Conservation (phyloP, 2,329 filamentous ascomycete species). For the Botrytis cinerea region DNA sequence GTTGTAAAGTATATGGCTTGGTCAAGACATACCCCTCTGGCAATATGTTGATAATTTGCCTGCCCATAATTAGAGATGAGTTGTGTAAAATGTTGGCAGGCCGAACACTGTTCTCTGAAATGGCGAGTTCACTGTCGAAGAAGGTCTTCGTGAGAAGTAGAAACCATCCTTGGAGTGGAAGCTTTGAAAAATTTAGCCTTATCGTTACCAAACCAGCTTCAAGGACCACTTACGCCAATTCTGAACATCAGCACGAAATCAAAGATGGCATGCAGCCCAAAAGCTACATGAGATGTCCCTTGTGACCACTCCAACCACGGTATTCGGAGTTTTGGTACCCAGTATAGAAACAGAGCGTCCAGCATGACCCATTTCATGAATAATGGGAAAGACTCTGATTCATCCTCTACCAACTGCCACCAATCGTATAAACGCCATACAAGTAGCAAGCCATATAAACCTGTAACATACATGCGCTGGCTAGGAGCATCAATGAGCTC, state of each 20-base stretch:
- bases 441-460: conserved; percentile 74
- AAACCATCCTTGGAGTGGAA: conserved; percentile 74
- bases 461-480: conserved; percentile 83
- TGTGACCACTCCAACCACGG: conserved; percentile 93
- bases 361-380: conserved; percentile 93
- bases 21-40: conserved; percentile 73
- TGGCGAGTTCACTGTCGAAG: conserved; percentile 88
- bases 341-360: conserved; percentile 84
- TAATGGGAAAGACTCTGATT: conserved; percentile 82
- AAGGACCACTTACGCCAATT: conserved; percentile 62
- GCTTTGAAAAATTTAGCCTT: conserved; percentile 45
- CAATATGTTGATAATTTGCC: conserved; percentile 95
- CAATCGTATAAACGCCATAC: conserved; percentile 90
- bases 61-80: conserved; percentile 88
- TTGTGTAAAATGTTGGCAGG: conserved; percentile 86
- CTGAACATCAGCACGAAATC: conserved; percentile 94
- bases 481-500: conserved; percentile 84
- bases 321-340: conserved; percentile 83
- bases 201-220: background rate
- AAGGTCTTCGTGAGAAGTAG: conserved; percentile 74
- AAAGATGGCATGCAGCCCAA: conserved; percentile 68
- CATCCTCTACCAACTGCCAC: conserved; percentile 73
- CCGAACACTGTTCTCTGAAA: conserved; percentile 92
- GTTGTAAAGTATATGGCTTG: background rate
- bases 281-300: conserved; percentile 65